Evolutionary conservation across 192 early-diverging fungal species (phyloP).

Genomic region (Neocallimastix lanati): DNA sequence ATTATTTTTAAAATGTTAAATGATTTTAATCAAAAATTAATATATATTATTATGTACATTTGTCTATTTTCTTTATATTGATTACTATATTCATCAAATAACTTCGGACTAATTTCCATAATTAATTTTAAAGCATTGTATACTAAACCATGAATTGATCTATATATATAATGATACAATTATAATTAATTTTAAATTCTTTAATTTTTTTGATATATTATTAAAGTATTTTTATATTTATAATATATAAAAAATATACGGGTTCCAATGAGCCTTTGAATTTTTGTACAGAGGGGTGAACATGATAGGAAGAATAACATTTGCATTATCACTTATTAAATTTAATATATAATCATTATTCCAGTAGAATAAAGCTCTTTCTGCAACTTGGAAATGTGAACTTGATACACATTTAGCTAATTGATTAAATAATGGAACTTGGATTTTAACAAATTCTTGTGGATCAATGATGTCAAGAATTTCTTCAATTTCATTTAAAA

Average conservation of each 20-base stretch:
- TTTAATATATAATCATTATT: constrained; percentile 97
- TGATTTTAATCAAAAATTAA: too few species aligned
- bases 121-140: constrained; percentile 95
- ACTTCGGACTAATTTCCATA: constrained; percentile 84
- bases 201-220: too few species aligned
- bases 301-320: constrained; percentile 82
- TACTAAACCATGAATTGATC: constrained; percentile 86
- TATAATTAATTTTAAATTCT: too few species aligned
- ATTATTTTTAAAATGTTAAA: too few species aligned
- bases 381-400: constrained; percentile 92
- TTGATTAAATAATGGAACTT: constrained; percentile 79
- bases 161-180: not conserved
- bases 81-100: constrained; percentile 91
- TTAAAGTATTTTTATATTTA: not conserved
- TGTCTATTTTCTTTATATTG: constrained; percentile 82
- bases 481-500: constrained; percentile 93
- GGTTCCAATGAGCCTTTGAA: constrained; percentile 95
- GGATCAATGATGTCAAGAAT: constrained; percentile 91
- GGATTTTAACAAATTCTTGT: constrained; percentile 73
- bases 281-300: constrained; percentile 85
- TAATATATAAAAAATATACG: constrained; percentile 19
- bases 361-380: constrained; percentile 95
- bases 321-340: constrained; percentile 84
- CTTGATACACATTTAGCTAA: constrained; percentile 81
- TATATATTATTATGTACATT: too few species aligned